Conservation (phyloP, 2,329 filamentous ascomycete species). For the Ambrosiella cleistominuta region DNA sequence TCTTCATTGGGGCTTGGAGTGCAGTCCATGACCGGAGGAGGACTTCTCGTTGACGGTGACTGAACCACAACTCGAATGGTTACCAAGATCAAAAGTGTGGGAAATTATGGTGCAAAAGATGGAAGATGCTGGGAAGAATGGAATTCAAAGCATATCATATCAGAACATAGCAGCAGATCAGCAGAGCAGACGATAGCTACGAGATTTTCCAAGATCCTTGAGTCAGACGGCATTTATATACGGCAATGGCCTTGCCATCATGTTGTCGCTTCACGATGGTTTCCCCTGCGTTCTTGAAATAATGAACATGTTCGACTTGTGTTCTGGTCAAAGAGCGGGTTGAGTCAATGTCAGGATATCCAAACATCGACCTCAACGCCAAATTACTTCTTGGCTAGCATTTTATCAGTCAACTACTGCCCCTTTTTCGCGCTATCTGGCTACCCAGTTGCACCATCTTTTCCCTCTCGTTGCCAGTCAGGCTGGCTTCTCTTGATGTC, state of each 20-base stretch:
- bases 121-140: background rate
- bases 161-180: slow-evolving; percentile 12
- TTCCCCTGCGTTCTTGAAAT: slow-evolving; percentile 2
- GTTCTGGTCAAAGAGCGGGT: background rate
- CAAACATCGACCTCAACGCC: too few relatives aligned
- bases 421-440: too few relatives aligned
- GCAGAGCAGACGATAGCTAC: slow-evolving; percentile 13
- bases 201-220: slow-evolving; percentile 4
- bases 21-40: too few relatives aligned
- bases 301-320: slow-evolving; percentile 2
- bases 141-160: slow-evolving; percentile 9
- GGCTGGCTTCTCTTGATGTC: too few relatives aligned
- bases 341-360: too few relatives aligned
- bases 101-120: background rate
- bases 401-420: too few relatives aligned
- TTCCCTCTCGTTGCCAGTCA: too few relatives aligned
- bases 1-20: too few relatives aligned
- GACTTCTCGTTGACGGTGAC: too few relatives aligned
- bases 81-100: background rate
- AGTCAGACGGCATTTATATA: slow-evolving; percentile 13
- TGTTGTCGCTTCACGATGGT: slow-evolving; percentile 8
- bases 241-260: slow-evolving; percentile 12
- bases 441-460: too few relatives aligned
- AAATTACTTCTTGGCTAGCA: too few relatives aligned
- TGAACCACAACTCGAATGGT: too few relatives aligned